These are phyloP conservation scores for Phytophthora agathidicida DNA, from an alignment of 352 stramenopile species.

Conservation along the genomic window DNA sequence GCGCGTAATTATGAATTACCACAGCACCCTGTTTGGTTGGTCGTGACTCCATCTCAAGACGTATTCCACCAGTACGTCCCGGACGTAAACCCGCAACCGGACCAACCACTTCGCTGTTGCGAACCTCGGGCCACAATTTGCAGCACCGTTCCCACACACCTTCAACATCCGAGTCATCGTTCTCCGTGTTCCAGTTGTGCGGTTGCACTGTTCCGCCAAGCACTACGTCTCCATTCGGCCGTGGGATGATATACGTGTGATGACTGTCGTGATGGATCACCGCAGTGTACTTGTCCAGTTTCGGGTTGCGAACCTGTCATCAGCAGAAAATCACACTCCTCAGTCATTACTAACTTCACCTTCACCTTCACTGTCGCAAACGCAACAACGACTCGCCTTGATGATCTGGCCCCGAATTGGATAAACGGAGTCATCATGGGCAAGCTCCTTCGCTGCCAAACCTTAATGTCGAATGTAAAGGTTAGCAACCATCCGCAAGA, in stretches of 20 bases:
- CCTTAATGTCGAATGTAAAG: slow-evolving; percentile 17
- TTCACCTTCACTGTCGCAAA: too few relatives aligned
- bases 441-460: slow-evolving; percentile 53
- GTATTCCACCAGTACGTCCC: slow-evolving; percentile 41
- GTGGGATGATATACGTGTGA: slow-evolving; percentile 77
- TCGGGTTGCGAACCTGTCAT: slow-evolving; percentile 48
- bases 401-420: slow-evolving; percentile 71
- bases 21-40: slow-evolving; percentile 40
- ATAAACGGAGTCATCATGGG: slow-evolving; percentile 44
- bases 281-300: slow-evolving; percentile 57
- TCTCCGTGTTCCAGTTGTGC: slow-evolving; percentile 56
- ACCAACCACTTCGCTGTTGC: slow-evolving; percentile 44
- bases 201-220: slow-evolving; percentile 69
- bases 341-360: not conserved
- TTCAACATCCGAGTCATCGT: slow-evolving; percentile 45
- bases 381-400: slow-evolving; percentile 49
- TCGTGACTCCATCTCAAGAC: slow-evolving; percentile 48
- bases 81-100: slow-evolving; percentile 56
- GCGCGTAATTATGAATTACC: slow-evolving; percentile 78
- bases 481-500: not conserved
- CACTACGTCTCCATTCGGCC: slow-evolving; percentile 62
- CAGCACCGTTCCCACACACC: slow-evolving; percentile 62
- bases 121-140: slow-evolving; percentile 45
- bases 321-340: slow-evolving; percentile 1
- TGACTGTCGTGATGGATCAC: slow-evolving; percentile 44